Conservation (phyloP, 495 filamentous ascomycete species). For the Cercophora sp. region DNA sequence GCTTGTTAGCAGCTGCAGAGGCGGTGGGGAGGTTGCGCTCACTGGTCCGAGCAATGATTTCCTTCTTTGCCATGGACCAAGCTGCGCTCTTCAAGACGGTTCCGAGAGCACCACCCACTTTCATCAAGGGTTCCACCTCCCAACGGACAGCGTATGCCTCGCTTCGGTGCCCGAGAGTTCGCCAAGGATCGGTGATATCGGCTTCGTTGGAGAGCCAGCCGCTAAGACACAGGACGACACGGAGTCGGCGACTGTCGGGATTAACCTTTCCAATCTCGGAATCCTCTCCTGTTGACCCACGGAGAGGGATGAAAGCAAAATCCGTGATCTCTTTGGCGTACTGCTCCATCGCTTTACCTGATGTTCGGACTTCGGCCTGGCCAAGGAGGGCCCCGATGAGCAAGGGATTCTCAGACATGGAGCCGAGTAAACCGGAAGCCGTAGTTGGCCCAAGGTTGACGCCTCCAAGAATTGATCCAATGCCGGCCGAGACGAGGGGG, state of each 20-base stretch:
- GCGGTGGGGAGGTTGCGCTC: slow-evolving; percentile 19
- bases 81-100: slow-evolving; percentile 70
- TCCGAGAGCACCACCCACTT: slow-evolving; percentile 71
- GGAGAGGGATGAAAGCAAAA: slow-evolving; percentile 81
- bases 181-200: slow-evolving; percentile 73
- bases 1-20: slow-evolving; percentile 35
- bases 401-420: slow-evolving; percentile 70
- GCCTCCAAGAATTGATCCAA: slow-evolving; percentile 78
- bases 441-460: slow-evolving; percentile 65
- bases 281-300: slow-evolving; percentile 31
- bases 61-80: slow-evolving; percentile 70
- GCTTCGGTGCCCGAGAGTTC: slow-evolving; percentile 59
- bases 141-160: slow-evolving; percentile 84
- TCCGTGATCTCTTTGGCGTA: slow-evolving; percentile 85
- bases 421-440: slow-evolving; percentile 74
- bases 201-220: slow-evolving; percentile 75
- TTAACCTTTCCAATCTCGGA: slow-evolving; percentile 40
- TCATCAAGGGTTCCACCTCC: slow-evolving; percentile 73
- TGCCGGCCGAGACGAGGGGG: slow-evolving; percentile 73
- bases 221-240: slow-evolving; percentile 76
- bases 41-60: slow-evolving; percentile 58
- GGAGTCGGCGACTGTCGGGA: slow-evolving; percentile 55
- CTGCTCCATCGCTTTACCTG: slow-evolving; percentile 78
- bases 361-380: slow-evolving; percentile 81
- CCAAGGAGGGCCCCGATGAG: slow-evolving; percentile 83